phyloP scores from a whole-genome alignment of 164 flowering plant genomes.

The Buxus sempervirens region DNA sequence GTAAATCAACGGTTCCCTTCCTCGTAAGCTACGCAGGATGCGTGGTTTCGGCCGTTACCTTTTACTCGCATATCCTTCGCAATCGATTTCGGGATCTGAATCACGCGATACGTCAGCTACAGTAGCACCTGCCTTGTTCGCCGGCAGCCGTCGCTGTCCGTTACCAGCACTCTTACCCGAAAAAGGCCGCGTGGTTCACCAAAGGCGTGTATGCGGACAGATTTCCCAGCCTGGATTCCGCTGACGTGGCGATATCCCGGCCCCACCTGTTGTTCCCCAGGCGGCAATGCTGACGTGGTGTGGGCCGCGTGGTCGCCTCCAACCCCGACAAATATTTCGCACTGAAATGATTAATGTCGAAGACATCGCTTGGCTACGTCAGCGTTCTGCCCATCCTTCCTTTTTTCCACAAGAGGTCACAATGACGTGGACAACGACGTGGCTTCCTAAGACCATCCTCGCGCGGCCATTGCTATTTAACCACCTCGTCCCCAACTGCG shows the following conservation, averaged over 20 bases:
- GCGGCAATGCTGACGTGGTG: constrained; percentile 19
- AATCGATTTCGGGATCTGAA: constrained; percentile 14
- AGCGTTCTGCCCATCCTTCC: constrained; percentile 12
- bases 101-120: constrained; percentile 19
- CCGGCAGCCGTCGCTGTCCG: constrained; percentile 44
- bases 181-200: constrained; percentile 24
- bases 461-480: not conserved
- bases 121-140: constrained; percentile 23
- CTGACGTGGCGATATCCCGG: constrained; percentile 34
- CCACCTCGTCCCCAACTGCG: not conserved
- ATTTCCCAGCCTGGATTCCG: constrained; percentile 16
- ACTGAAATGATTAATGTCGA: constrained; percentile 2
- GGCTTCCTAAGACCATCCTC: constrained; percentile 11
- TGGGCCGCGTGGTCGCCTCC: constrained; percentile 36
- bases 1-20: not conserved
- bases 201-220: constrained; percentile 20
- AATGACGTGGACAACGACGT: constrained; percentile 10
- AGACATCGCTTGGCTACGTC: constrained; percentile 3
- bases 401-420: not conserved
- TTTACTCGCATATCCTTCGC: too few species aligned
- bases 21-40: not conserved
- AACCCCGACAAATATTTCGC: constrained; percentile 16
- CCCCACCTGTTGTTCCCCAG: constrained; percentile 33
- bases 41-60: not conserved
- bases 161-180: constrained; percentile 29